Conservation (phyloP, 371 early-diverging fungal species). For the Parasitella parasitica region DNA sequence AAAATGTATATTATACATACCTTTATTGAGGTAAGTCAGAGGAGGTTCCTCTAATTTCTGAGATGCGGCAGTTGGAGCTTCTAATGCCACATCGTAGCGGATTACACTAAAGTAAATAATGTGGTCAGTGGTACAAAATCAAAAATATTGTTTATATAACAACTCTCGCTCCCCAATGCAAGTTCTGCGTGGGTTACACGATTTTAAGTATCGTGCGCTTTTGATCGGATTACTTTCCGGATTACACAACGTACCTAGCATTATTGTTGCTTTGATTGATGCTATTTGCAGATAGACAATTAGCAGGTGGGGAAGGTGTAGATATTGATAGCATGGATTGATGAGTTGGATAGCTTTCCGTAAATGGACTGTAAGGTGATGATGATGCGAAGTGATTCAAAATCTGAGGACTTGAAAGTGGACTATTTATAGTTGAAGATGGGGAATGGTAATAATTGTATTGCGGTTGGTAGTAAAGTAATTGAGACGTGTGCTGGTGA, state of each 20-base stretch:
- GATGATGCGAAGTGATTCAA: conserved; percentile 1
- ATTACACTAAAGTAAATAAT: conserved; percentile 5
- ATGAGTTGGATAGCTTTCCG: neutral
- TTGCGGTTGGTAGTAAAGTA: neutral
- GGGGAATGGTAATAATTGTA: conserved; percentile 3
- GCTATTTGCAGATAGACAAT: neutral
- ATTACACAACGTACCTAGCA: neutral
- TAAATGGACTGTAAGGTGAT: neutral
- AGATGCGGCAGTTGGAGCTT: conserved; percentile 33
- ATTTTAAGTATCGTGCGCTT: neutral
- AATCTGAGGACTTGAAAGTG: conserved; percentile 11
- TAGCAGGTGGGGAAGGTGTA: conserved; percentile 4
- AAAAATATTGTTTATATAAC: neutral
- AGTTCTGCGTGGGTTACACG: conserved; percentile 19
- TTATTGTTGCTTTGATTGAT: neutral
- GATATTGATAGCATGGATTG: neutral
- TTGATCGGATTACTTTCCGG: conserved; percentile 21
- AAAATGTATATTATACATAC: neutral
- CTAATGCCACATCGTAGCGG: conserved; percentile 15
- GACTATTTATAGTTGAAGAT: neutral
- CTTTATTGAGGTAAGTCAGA: conserved; percentile 32
- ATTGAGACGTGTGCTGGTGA: neutral
- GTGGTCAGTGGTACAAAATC: conserved; percentile 7
- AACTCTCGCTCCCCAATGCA: conserved; percentile 2
- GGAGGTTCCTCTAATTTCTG: conserved; percentile 25